Base-by-base conservation (phyloP, 2,329 filamentous ascomycete species). In the Neurospora sp. region DNA sequence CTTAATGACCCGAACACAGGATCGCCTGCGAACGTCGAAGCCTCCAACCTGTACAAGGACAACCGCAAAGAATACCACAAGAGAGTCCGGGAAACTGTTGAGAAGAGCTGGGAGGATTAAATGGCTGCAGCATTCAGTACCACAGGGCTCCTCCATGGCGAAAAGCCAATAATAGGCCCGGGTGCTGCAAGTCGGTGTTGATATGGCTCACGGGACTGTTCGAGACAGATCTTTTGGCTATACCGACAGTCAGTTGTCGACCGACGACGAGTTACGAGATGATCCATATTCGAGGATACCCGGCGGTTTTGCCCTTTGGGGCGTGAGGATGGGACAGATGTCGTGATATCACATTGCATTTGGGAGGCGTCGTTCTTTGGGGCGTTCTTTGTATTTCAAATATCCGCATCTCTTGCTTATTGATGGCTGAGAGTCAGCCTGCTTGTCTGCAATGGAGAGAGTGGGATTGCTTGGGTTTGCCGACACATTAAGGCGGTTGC, bases 1-100 rank as follows among this genome's bases (percentile, higher is more conserved):
- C 86, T 99, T 15, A 98, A 99, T 81, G 96, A 99, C 76, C 96
- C 96, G 1, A 99, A 99, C 80, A 99, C 96, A n/a, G 96, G 93
- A 70, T 97, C 93, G 1, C 96, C 96, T 0, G 96, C 96, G 69
- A 99, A 99, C 77, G 96, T 98, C 76, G 96, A 99, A 82, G 96
- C 96, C 1, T 97, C 93, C 69, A 99, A 98, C 79, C 85, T 98
- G 8, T 99, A 98, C 86, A 98, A 98, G 80, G 96, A 99, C 78
- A 98, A 98, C 81, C 88, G 94, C 73, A 93, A 94, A 80, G 96
- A 99, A 78, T 99, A 99, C 78, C 92, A 91, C 36, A 99, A 99
- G 84, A 86, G 94, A 19, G 96, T 99, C 62, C 86, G 93, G 66
- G 96, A 98, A 83, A 97, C 95, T 0, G 96, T 99, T 17, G 96